These are phyloP conservation scores for Ceriops tagal DNA, from an alignment of 345 rosid species.

Conservation along the genomic window DNA sequence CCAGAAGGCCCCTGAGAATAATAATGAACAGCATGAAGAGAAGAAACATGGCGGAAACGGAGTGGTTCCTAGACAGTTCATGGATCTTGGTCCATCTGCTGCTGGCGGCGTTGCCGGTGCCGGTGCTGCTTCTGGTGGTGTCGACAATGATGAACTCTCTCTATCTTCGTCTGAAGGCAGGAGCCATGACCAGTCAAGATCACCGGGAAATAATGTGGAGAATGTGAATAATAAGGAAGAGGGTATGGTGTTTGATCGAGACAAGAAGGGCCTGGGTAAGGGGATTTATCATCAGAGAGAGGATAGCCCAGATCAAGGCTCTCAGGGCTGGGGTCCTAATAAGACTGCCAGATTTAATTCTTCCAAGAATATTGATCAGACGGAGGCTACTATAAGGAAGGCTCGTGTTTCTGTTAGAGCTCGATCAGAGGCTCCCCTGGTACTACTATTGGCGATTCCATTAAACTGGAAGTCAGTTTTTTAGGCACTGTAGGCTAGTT, in stretches of 20 bases:
- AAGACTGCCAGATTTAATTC: slow-evolving; percentile 50
- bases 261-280: slow-evolving; percentile 23
- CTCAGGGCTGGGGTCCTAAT: slow-evolving; percentile 27
- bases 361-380: slow-evolving; percentile 45
- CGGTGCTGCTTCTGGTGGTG: neutral
- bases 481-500: no score
- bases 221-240: slow-evolving; percentile 20
- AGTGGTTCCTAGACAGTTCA: slow-evolving; percentile 43
- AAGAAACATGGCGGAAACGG: slow-evolving; percentile 19
- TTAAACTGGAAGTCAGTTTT: neutral
- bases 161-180: slow-evolving; percentile 47
- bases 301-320: slow-evolving; percentile 45
- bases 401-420: slow-evolving; percentile 71
- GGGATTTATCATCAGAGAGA: slow-evolving; percentile 27
- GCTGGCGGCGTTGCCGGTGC: neutral
- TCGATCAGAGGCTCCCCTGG: slow-evolving; percentile 46
- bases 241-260: slow-evolving; percentile 12
- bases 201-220: slow-evolving; percentile 25
- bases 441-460: slow-evolving; percentile 1
- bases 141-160: slow-evolving; percentile 41
- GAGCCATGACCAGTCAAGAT: slow-evolving; percentile 40
- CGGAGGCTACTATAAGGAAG: slow-evolving; percentile 67
- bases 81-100: slow-evolving; percentile 48
- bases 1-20: slow-evolving; percentile 16
- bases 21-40: slow-evolving; percentile 12